Percentiles rank a stretch among this genome's conserved stretches.
These are phyloP conservation scores for Rhododendron kiyosumense DNA, from an alignment of 148 eudicot genomes.

Conservation along the genomic window DNA sequence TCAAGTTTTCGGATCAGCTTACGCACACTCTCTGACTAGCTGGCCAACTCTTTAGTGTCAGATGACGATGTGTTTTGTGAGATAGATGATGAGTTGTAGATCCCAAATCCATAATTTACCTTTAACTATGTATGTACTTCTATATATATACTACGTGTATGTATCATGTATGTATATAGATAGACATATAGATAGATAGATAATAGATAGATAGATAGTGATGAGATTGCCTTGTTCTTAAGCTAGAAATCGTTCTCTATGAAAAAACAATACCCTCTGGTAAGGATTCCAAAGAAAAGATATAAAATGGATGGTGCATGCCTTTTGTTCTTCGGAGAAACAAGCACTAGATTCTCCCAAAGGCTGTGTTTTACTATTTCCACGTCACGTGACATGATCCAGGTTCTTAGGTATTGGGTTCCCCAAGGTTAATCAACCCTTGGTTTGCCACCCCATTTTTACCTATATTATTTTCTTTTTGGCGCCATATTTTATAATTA, in stretches of 20 bases:
- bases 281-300: background rate
- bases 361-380: background rate
- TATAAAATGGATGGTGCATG: background rate
- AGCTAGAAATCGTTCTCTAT: constrained; percentile 1
- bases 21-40: too few species aligned
- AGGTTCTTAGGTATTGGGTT: background rate
- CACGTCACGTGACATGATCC: background rate
- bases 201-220: background rate
- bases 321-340: background rate
- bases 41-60: too few species aligned
- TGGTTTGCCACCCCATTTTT: background rate
- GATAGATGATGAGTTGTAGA: background rate
- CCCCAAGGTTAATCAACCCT: background rate
- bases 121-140: background rate
- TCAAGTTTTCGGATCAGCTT: too few species aligned
- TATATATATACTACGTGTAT: too few species aligned
- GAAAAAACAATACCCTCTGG: background rate
- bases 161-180: background rate
- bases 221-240: constrained; percentile 6
- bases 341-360: background rate
- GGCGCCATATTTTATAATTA: too few species aligned
- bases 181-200: too few species aligned
- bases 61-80: background rate
- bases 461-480: background rate
- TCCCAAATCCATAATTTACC: background rate